These are phyloP conservation scores for Pseudozyma sp. DNA, from an alignment of 1,284 basidiomycete species.

Conservation along the genomic window DNA sequence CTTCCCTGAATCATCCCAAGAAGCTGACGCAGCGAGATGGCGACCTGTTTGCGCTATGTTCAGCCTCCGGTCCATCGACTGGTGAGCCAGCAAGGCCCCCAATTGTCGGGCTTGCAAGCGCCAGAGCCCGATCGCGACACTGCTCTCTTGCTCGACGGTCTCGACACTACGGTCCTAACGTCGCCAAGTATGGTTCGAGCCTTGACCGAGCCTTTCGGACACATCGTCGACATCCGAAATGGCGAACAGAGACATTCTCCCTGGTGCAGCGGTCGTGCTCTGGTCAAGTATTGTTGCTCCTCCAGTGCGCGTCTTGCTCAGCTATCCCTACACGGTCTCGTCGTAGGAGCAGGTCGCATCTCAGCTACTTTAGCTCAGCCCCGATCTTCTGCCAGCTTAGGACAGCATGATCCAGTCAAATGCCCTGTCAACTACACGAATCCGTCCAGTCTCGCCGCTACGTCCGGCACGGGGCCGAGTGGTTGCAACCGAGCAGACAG, in stretches of 20 bases:
- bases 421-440: not conserved
- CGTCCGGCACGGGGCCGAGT: too few relatives aligned
- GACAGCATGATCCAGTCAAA: not conserved
- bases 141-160: constrained; percentile 13
- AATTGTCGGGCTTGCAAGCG: not conserved
- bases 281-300: constrained; percentile 27
- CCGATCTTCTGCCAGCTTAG: not conserved
- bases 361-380: constrained; percentile 4
- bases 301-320: constrained; percentile 31
- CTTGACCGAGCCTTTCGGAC: constrained; percentile 37
- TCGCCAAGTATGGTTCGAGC: constrained; percentile 26
- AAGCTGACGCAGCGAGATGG: too few relatives aligned
- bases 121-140: not conserved
- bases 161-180: constrained; percentile 23
- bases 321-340: constrained; percentile 22
- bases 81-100: not conserved
- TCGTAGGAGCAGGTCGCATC: constrained; percentile 17
- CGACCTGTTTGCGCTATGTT: too few relatives aligned
- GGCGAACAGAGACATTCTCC: not conserved
- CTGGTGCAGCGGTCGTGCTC: not conserved
- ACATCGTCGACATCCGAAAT: constrained; percentile 9
- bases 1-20: too few relatives aligned
- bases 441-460: too few relatives aligned
- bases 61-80: too few relatives aligned
- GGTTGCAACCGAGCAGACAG: too few relatives aligned